These are phyloP conservation scores for Piromyces sp. DNA, from an alignment of 192 early-diverging fungal genomes.

Conservation along the genomic window DNA sequence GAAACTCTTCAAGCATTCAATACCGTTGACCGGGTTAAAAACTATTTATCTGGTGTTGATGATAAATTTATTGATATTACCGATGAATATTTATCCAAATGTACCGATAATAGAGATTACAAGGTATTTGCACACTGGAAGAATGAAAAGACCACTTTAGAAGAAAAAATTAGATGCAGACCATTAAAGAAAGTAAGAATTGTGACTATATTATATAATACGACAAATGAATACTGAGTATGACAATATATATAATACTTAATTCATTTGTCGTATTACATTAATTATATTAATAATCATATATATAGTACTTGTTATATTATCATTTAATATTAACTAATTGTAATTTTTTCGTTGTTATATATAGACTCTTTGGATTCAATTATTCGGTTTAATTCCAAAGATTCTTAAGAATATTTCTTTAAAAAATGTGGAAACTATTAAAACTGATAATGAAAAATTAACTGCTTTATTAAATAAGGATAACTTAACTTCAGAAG, in stretches of 20 bases:
- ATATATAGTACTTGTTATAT: too few relatives aligned
- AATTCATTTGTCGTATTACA: too few relatives aligned
- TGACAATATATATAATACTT: too few relatives aligned
- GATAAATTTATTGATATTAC: background rate
- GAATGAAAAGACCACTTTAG: background rate
- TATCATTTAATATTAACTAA: too few relatives aligned
- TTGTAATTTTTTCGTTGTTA: too few relatives aligned
- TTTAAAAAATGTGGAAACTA: background rate
- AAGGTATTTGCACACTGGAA: background rate
- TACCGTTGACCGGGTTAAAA: background rate
- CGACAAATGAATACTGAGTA: too few relatives aligned
- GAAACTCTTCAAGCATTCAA: background rate
- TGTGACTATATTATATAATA: too few relatives aligned
- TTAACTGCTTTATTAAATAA: background rate
- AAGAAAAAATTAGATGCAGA: background rate
- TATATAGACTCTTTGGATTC: background rate
- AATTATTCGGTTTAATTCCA: background rate
- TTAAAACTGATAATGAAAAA: background rate
- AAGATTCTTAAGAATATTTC: background rate
- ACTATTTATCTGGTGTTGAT: background rate
- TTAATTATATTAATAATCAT: too few relatives aligned
- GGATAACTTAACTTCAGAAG: background rate
- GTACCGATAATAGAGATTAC: background rate
- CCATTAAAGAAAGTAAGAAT: background rate
- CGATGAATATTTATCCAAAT: background rate